phyloP scores from a whole-genome alignment of 306 rosid genomes.

The Pyrus bretschneideri region DNA sequence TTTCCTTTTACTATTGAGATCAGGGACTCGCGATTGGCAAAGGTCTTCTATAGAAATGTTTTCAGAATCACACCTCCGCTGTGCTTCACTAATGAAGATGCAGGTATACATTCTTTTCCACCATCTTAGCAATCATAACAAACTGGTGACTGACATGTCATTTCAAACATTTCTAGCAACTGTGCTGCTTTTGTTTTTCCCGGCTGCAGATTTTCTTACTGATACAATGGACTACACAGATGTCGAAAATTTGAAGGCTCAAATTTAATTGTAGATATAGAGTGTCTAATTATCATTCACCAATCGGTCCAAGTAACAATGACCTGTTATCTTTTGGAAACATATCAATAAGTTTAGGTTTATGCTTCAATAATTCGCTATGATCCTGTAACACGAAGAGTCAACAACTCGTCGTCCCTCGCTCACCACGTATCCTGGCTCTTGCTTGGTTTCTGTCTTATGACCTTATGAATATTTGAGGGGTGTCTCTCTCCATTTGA shows the following conservation, averaged over 20 bases:
- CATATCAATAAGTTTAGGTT: too few relatives aligned
- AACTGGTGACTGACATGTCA: background rate
- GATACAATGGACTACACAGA: constrained; percentile 57
- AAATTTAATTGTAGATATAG: constrained; percentile 17
- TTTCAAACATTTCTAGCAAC: background rate
- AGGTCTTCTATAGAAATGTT: constrained; percentile 22
- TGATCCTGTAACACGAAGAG: too few relatives aligned
- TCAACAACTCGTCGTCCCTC: too few relatives aligned
- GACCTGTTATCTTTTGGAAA: too few relatives aligned
- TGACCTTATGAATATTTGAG: too few relatives aligned
- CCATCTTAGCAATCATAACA: background rate
- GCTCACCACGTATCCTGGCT: too few relatives aligned
- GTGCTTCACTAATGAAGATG: too few relatives aligned
- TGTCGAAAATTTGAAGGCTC: constrained; percentile 46
- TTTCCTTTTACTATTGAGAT: constrained; percentile 25
- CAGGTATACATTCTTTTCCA: background rate
- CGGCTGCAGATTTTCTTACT: constrained; percentile 63
- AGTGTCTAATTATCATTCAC: background rate
- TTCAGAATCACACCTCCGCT: too few relatives aligned
- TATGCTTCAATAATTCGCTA: too few relatives aligned
- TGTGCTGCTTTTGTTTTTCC: background rate
- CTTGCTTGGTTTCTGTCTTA: too few relatives aligned
- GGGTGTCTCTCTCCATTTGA: too few relatives aligned
- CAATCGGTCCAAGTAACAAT: background rate
- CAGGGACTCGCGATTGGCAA: constrained; percentile 75